Conservation (phyloP, 2,329 filamentous ascomycete species). For the Stagonosporopsis cucurbitacearum region DNA sequence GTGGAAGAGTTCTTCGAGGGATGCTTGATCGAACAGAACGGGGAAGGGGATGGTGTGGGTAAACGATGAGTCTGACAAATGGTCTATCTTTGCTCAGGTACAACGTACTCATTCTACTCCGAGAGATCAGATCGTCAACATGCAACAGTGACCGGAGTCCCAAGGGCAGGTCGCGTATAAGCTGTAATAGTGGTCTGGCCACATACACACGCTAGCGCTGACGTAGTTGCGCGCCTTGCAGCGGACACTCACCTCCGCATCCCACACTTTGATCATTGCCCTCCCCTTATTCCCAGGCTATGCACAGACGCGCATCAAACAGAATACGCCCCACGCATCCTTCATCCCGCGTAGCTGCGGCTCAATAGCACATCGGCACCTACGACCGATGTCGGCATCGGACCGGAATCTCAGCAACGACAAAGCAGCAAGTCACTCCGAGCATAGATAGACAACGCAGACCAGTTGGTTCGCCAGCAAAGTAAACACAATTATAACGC, state of each 20-base stretch:
- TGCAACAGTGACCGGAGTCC: too few species aligned
- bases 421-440: conserved; percentile 4
- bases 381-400: conserved; percentile 3
- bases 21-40: conserved; percentile 10
- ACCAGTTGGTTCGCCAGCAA: background rate
- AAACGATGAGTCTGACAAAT: background rate
- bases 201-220: background rate
- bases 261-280: background rate
- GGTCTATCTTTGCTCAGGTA: too few species aligned
- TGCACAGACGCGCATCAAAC: too few species aligned
- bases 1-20: conserved; percentile 25
- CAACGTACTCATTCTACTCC: too few species aligned
- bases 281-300: background rate
- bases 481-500: background rate
- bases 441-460: background rate
- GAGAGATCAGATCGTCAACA: too few species aligned
- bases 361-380: background rate
- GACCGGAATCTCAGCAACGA: background rate
- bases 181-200: too few species aligned
- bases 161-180: too few species aligned
- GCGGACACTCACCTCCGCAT: background rate
- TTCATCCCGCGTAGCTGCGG: conserved; percentile 1
- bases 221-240: background rate
- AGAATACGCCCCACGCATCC: too few species aligned
- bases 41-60: background rate